Evolutionary conservation across 352 stramenopile species (phyloP).

Genomic region (Globisporangium barbulae): DNA sequence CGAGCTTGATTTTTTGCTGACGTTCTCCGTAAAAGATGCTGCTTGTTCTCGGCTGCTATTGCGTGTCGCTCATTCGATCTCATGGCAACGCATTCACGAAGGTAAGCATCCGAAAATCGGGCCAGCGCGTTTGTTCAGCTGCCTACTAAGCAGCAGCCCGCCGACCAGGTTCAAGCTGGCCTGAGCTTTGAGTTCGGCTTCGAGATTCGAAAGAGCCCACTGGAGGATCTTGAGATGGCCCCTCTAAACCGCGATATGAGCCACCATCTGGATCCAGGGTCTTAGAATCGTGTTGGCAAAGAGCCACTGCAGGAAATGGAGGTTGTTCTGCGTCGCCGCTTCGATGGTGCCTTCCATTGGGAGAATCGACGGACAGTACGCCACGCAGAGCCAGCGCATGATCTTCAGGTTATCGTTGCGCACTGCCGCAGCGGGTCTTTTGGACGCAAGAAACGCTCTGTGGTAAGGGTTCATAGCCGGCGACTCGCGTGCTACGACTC

Average conservation of each 20-base stretch:
- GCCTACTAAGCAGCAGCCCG: background rate
- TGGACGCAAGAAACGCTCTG: background rate
- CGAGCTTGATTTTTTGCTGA: too few relatives aligned
- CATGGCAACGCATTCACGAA: too few relatives aligned
- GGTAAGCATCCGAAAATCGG: too few relatives aligned
- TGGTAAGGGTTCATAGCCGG: background rate
- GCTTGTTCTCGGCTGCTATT: too few relatives aligned
- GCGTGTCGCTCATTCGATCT: too few relatives aligned
- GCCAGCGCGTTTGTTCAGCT: too few relatives aligned
- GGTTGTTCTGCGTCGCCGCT: background rate
- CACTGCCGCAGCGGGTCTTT: background rate
- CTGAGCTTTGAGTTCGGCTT: background rate
- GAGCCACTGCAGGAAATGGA: background rate
- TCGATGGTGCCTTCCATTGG: background rate
- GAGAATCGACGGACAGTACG: slow-evolving; percentile 2
- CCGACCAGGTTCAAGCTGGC: background rate
- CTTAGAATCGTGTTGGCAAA: background rate
- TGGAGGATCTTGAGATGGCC: background rate
- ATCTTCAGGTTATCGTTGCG: background rate
- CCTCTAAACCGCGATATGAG: background rate
- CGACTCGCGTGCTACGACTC: background rate
- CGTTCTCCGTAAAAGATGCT: too few relatives aligned
- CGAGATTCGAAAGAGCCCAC: background rate
- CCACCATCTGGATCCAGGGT: background rate
- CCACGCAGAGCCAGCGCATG: background rate